phyloP scores from a whole-genome alignment of 306 rosid species.

The Phaseolus lunatus region DNA sequence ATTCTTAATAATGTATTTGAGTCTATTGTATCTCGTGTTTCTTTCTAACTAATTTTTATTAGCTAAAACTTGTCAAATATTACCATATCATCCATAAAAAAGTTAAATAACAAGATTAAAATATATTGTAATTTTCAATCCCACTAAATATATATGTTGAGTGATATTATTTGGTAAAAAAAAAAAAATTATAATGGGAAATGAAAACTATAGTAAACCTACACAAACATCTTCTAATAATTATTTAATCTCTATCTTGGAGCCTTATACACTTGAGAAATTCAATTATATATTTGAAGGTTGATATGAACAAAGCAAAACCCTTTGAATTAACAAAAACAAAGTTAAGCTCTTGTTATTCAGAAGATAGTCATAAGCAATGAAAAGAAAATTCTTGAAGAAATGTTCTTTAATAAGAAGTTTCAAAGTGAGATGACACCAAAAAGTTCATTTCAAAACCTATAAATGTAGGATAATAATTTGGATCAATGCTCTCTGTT shows the following conservation, averaged over 20 bases:
- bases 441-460: slow-evolving; percentile 48
- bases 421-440: slow-evolving; percentile 35
- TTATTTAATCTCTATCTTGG: too few relatives aligned
- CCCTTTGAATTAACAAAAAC: slow-evolving; percentile 8
- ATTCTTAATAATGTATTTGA: neutral
- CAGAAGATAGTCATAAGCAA: neutral
- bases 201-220: neutral
- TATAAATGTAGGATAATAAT: slow-evolving; percentile 50
- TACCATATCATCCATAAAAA: neutral
- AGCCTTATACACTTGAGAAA: neutral
- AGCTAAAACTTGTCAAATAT: too few relatives aligned
- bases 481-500: slow-evolving; percentile 50
- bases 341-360: neutral
- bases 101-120: neutral
- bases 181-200: neutral
- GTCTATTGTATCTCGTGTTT: too few relatives aligned
- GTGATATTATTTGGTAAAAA: neutral
- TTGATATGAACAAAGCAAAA: slow-evolving; percentile 15
- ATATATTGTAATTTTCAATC: neutral
- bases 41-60: too few relatives aligned
- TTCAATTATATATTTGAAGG: neutral
- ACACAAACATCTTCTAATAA: neutral
- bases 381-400: slow-evolving; percentile 3
- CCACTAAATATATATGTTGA: neutral
- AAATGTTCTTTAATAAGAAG: slow-evolving; percentile 31